Evolutionary conservation across 1,139 yeast genomes (phyloP).

Genomic region (Blastobotrys persicus): DNA sequence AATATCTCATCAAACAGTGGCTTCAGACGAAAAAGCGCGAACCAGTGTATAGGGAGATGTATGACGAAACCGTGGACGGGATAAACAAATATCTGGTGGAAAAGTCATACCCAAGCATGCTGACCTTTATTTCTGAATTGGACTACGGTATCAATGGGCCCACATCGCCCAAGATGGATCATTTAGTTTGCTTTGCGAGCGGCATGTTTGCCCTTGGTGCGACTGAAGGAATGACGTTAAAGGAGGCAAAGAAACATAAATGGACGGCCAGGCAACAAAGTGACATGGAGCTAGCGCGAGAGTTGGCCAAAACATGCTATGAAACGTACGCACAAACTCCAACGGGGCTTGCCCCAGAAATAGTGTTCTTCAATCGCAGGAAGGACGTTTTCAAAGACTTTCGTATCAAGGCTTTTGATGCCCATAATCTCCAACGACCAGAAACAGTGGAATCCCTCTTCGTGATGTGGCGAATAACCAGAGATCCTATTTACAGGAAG

Average conservation of each 20-base stretch:
- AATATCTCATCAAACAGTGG: constrained; percentile 82
- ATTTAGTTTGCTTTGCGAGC: constrained; percentile 88
- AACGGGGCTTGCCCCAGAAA: constrained; percentile 86
- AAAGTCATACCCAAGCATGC: constrained; percentile 59
- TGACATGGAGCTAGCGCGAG: constrained; percentile 71
- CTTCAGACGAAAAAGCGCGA: constrained; percentile 69
- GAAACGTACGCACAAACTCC: constrained; percentile 71
- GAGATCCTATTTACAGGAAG: constrained; percentile 75
- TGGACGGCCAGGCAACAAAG: constrained; percentile 50
- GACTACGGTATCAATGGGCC: constrained; percentile 61
- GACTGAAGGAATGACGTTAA: constrained; percentile 63
- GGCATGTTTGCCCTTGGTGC: constrained; percentile 91
- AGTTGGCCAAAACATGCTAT: constrained; percentile 77
- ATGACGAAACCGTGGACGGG: constrained; percentile 74
- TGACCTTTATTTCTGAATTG: constrained; percentile 76
- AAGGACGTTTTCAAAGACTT: constrained; percentile 51
- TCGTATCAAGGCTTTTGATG: constrained; percentile 63
- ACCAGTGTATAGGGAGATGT: constrained; percentile 66
- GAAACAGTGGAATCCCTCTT: constrained; percentile 91
- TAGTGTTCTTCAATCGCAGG: constrained; percentile 68
- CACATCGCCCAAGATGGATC: constrained; percentile 84
- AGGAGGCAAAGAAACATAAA: constrained; percentile 46
- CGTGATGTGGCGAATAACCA: constrained; percentile 75
- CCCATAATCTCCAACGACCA: constrained; percentile 86
- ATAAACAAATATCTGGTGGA: constrained; percentile 62